Percentiles rank a stretch among this genome's conserved stretches.
These are phyloP conservation scores for Volvariella volvacea DNA, from an alignment of 1,284 basidiomycete genomes.

Conservation along the genomic window DNA sequence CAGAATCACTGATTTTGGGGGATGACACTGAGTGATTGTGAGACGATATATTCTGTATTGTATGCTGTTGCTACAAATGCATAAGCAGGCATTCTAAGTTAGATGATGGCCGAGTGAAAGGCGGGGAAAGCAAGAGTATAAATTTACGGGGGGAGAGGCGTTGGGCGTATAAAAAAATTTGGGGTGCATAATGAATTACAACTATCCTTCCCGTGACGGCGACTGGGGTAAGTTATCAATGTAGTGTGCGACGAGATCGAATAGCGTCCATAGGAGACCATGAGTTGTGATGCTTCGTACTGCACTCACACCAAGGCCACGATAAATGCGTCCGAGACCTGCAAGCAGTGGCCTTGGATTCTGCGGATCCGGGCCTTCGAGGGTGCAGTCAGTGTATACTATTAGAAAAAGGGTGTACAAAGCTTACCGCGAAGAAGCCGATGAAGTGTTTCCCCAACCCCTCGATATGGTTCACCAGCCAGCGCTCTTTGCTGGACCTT, in stretches of 20 bases:
- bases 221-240: constrained; percentile 61
- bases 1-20: not conserved
- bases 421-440: constrained; percentile 67
- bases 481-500: constrained; percentile 87
- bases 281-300: constrained; percentile 79
- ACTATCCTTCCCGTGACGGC: constrained; percentile 14
- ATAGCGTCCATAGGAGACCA: constrained; percentile 78
- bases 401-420: not conserved
- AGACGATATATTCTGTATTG: constrained; percentile 3
- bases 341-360: constrained; percentile 62
- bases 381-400: not conserved
- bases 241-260: constrained; percentile 67
- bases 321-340: constrained; percentile 74
- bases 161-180: not conserved
- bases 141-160: no score
- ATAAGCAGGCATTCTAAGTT: constrained; percentile 8
- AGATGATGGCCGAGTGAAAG: not conserved
- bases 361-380: constrained; percentile 65
- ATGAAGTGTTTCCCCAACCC: constrained; percentile 66
- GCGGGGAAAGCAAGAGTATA: no score
- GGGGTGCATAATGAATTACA: constrained; percentile 11
- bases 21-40: constrained; percentile 5
- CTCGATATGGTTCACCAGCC: constrained; percentile 64
- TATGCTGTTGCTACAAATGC: constrained; percentile 5
- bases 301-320: constrained; percentile 80